phyloP scores from a whole-genome alignment of 192 early-diverging fungal genomes.

The Coemansia sp. region DNA sequence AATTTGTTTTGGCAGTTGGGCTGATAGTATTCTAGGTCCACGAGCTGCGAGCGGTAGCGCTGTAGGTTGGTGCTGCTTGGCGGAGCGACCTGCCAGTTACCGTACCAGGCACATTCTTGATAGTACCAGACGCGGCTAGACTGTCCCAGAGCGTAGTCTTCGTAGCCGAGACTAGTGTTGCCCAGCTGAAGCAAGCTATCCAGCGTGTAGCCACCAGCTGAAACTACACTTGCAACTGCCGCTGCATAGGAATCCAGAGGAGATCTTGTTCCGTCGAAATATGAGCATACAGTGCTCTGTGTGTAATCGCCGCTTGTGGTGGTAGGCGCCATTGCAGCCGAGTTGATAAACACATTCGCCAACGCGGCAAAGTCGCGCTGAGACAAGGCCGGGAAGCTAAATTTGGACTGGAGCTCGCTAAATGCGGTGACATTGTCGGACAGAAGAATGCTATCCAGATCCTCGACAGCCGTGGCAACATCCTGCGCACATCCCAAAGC shows the following conservation, averaged over 20 bases:
- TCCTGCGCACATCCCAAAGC: slow-evolving; percentile 34
- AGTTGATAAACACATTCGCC: slow-evolving; percentile 13
- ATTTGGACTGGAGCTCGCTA: slow-evolving; percentile 15
- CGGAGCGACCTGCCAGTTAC: slow-evolving; percentile 56
- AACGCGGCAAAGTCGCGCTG: slow-evolving; percentile 40
- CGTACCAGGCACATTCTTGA: slow-evolving; percentile 65
- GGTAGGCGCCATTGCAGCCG: slow-evolving; percentile 16
- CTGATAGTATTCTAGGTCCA: slow-evolving; percentile 34
- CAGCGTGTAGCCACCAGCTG: slow-evolving; percentile 8
- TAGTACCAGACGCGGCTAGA: slow-evolving; percentile 53
- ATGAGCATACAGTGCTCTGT: slow-evolving; percentile 16
- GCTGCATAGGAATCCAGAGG: slow-evolving; percentile 26
- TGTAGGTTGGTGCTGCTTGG: slow-evolving; percentile 24
- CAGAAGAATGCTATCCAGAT: slow-evolving; percentile 37
- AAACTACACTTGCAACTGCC: slow-evolving; percentile 16
- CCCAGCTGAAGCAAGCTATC: slow-evolving; percentile 20
- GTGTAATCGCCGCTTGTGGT: slow-evolving; percentile 18
- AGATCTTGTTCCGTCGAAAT: slow-evolving; percentile 24
- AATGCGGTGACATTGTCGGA: slow-evolving; percentile 20
- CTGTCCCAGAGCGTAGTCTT: slow-evolving; percentile 43
- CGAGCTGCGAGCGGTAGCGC: slow-evolving; percentile 32
- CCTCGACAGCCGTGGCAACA: slow-evolving; percentile 43
- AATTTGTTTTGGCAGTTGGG: slow-evolving; percentile 45
- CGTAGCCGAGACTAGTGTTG: slow-evolving; percentile 26
- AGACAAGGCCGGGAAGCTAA: slow-evolving; percentile 27